Evolutionary conservation across 768 basidiomycete genomes (phyloP).

Genomic region (Boletus rubescentipes): DNA sequence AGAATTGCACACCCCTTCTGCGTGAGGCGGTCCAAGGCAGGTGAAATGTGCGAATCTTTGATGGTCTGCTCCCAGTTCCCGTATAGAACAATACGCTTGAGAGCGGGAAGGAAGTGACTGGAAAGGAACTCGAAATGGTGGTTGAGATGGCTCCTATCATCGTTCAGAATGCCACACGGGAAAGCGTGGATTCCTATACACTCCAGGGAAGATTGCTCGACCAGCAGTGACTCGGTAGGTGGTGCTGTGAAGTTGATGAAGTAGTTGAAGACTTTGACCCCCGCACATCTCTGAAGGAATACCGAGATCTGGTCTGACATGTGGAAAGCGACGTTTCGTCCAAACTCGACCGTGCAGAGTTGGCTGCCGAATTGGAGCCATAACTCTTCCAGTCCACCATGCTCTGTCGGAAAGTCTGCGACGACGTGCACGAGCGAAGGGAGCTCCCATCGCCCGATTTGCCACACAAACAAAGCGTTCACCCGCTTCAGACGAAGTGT

Average conservation of each 20-base stretch:
- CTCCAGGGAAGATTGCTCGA: constrained; percentile 35
- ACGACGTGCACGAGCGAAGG: constrained; percentile 54
- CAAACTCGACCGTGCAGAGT: constrained; percentile 56
- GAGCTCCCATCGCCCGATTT: constrained; percentile 49
- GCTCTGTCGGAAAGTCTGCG: constrained; percentile 44
- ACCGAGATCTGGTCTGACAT: constrained; percentile 45
- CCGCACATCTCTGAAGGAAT: constrained; percentile 47
- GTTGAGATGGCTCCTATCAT: constrained; percentile 32
- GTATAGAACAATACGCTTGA: constrained; percentile 46
- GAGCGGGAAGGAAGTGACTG: constrained; percentile 42
- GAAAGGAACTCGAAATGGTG: constrained; percentile 48
- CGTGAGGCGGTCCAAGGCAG: constrained; percentile 32
- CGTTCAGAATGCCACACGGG: constrained; percentile 42
- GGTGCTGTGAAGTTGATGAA: constrained; percentile 48
- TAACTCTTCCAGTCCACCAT: constrained; percentile 41
- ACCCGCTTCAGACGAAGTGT: constrained; percentile 53
- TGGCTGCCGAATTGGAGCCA: constrained; percentile 53
- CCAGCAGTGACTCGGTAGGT: constrained; percentile 17
- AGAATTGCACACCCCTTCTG: constrained; percentile 34
- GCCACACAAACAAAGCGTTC: constrained; percentile 50
- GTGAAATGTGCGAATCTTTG: constrained; percentile 37
- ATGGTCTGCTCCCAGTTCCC: constrained; percentile 51
- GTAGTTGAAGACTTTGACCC: constrained; percentile 54
- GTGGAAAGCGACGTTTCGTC: constrained; percentile 54
- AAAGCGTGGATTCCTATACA: constrained; percentile 53